These are phyloP conservation scores for Westerdykella sp. DNA, from an alignment of 2,329 filamentous ascomycete genomes.

Conservation along the genomic window DNA sequence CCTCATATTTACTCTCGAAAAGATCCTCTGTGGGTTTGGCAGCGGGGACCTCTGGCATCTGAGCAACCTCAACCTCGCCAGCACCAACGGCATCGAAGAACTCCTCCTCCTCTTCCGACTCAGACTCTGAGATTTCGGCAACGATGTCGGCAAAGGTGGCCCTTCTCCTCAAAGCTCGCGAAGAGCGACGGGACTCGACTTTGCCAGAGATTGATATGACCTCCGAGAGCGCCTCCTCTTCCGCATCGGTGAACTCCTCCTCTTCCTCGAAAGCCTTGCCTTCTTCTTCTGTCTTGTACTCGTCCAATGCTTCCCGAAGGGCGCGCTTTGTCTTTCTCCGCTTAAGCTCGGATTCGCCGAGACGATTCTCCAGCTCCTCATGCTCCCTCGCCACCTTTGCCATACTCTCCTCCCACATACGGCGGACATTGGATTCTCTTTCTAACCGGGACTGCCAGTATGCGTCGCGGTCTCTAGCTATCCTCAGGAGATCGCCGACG, in stretches of 20 bases:
- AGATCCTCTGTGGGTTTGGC: constrained; percentile 40
- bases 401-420: constrained; percentile 99
- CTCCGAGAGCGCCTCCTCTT: constrained; percentile 33
- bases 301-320: constrained; percentile 75
- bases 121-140: constrained; percentile 60
- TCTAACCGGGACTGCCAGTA: constrained; percentile 97
- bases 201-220: constrained; percentile 8
- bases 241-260: constrained; percentile 28
- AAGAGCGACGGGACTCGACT: constrained; percentile 14
- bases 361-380: constrained; percentile 78
- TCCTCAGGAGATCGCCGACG: constrained; percentile 79
- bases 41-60: constrained; percentile 47
- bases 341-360: constrained; percentile 86
- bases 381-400: constrained; percentile 92
- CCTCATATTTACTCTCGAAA: constrained; percentile 47
- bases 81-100: constrained; percentile 97
- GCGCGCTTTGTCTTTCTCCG: constrained; percentile 83
- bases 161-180: constrained; percentile 47
- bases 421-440: constrained; percentile 81
- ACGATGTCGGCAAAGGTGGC: constrained; percentile 63
- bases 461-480: constrained; percentile 86
- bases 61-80: constrained; percentile 76
- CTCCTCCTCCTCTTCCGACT: constrained; percentile 76
- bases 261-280: constrained; percentile 11
- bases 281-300: constrained; percentile 29